Conservation (phyloP, 2,329 filamentous ascomycete species). For the Periconia macrospinosa region DNA sequence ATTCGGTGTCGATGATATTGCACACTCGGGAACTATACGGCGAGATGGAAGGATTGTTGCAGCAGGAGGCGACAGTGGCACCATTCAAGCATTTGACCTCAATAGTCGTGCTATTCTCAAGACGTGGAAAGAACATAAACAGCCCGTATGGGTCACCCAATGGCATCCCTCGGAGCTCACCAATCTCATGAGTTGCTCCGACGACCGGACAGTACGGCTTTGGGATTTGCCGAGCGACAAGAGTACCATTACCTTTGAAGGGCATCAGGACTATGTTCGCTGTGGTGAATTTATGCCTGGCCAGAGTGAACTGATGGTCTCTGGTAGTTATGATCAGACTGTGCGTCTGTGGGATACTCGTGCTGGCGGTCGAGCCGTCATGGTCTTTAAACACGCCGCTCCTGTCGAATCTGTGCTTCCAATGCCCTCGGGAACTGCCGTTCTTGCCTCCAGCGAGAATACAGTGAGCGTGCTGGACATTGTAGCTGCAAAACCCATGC, state of each 20-base stretch:
- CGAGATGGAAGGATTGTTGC: conserved; percentile 86
- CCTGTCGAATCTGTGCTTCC: conserved; percentile 87
- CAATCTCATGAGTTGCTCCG: conserved; percentile 82
- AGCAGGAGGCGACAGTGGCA: conserved; percentile 87
- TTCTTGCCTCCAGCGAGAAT: conserved; percentile 83
- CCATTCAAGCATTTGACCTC: conserved; percentile 94
- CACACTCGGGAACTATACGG: conserved; percentile 85
- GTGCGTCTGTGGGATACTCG: conserved; percentile 93
- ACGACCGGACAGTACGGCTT: conserved; percentile 87
- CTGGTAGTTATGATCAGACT: conserved; percentile 92
- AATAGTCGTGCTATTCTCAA: conserved; percentile 87
- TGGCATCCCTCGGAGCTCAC: conserved; percentile 92
- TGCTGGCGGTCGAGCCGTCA: conserved; percentile 65
- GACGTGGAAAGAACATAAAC: conserved; percentile 93
- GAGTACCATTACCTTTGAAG: conserved; percentile 76
- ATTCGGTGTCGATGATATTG: conserved; percentile 77
- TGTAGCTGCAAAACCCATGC: conserved; percentile 83
- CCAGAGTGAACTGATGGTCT: conserved; percentile 72
- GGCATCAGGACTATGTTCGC: conserved; percentile 91
- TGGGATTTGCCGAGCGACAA: conserved; percentile 89
- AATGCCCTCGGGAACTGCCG: conserved; percentile 80
- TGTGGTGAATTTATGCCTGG: conserved; percentile 82
- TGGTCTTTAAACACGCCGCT: conserved; percentile 93
- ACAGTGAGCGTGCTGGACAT: conserved; percentile 90
- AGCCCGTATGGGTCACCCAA: conserved; percentile 87